Conservation (phyloP, 305 asterid genomes). For the Fraxinus baroniana region DNA sequence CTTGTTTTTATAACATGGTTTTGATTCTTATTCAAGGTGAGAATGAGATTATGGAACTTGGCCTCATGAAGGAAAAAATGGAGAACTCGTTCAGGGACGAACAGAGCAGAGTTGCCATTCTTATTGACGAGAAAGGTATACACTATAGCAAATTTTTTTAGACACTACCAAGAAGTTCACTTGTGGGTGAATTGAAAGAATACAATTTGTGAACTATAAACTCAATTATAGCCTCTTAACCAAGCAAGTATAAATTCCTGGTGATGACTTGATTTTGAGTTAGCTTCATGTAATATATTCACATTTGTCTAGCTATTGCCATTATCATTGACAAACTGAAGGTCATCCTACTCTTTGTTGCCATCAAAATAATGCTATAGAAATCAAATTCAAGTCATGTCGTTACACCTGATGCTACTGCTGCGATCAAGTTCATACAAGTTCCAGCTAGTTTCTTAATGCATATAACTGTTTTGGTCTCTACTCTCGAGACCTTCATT, state of each 20-base stretch:
- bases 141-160: constrained; percentile 22
- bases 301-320: constrained; percentile 2
- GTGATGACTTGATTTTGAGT: background rate
- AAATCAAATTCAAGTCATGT: background rate
- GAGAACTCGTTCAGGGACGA: constrained; percentile 60
- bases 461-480: background rate
- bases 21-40: constrained; percentile 57
- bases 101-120: constrained; percentile 45
- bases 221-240: background rate
- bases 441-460: constrained; percentile 8
- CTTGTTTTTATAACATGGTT: constrained; percentile 22
- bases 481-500: background rate
- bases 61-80: constrained; percentile 52
- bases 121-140: constrained; percentile 77
- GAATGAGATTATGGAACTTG: constrained; percentile 68
- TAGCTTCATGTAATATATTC: background rate
- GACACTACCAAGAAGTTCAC: background rate
- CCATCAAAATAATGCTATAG: background rate
- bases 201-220: background rate
- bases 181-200: background rate
- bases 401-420: background rate
- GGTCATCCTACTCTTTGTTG: constrained; percentile 8
- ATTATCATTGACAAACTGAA: constrained; percentile 2
- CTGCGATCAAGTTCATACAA: constrained; percentile 10
- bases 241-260: constrained; percentile 1